A percentile compares a stretch with the other conserved stretches of the same genome.
phyloP scores from a whole-genome alignment of 495 filamentous ascomycete species.

The Tuber calosporum region DNA sequence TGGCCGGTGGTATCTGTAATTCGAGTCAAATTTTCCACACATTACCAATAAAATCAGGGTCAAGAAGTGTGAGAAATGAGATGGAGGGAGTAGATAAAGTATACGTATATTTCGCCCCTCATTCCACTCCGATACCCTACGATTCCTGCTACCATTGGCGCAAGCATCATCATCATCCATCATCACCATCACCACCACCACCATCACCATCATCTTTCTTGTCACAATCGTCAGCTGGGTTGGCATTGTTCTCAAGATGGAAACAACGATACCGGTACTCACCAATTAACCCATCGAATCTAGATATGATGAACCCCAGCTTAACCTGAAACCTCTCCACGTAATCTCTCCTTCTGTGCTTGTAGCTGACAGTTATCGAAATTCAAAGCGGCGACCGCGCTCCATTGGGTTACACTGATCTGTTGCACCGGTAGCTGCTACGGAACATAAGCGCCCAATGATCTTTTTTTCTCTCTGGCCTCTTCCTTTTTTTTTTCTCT shows the following conservation, averaged over 20 bases:
- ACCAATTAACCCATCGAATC: not conserved
- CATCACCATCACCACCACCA: not conserved
- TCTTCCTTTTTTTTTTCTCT: not conserved
- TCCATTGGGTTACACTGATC: not conserved
- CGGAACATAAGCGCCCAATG: slow-evolving; percentile 12
- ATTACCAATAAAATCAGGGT: not conserved
- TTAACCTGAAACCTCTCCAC: not conserved
- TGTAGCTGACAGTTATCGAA: not conserved
- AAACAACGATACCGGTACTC: not conserved
- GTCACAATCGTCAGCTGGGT: not conserved
- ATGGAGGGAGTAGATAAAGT: not conserved
- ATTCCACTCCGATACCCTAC: not conserved
- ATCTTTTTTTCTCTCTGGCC: slow-evolving; percentile 17
- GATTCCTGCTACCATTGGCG: not conserved
- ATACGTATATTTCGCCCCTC: not conserved
- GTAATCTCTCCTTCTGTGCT: slow-evolving; percentile 9
- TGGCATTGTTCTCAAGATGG: not conserved
- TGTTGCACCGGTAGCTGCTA: slow-evolving; percentile 15
- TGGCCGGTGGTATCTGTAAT: not conserved
- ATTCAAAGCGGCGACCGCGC: not conserved
- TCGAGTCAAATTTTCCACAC: not conserved
- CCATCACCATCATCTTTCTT: not conserved
- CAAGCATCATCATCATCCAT: not conserved
- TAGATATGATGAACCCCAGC: not conserved
- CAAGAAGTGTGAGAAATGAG: not conserved